Evolutionary conservation across 1,284 basidiomycete genomes (phyloP).

Genomic region (Ganoderma sinense): DNA sequence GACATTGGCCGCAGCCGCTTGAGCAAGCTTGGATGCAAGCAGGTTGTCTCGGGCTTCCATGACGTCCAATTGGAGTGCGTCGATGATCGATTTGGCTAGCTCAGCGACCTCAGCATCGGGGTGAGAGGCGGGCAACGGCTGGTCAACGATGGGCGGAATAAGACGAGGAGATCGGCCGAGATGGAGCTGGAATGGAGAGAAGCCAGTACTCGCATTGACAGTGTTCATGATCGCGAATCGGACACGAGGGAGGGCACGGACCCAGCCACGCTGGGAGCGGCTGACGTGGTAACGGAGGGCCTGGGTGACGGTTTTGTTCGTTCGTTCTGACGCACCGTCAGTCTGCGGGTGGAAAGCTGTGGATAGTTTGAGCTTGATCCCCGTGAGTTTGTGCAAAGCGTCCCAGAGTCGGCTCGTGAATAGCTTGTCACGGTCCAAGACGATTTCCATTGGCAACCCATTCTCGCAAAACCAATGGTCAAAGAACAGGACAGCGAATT

Average conservation of each 20-base stretch:
- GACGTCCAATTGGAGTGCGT: conserved; percentile 18
- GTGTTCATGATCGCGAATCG: conserved; percentile 50
- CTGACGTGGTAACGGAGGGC: conserved; percentile 45
- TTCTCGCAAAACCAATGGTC: conserved; percentile 51
- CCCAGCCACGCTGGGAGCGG: conserved; percentile 53
- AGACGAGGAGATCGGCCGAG: conserved; percentile 34
- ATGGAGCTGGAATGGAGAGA: conserved; percentile 45
- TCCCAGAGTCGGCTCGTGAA: conserved; percentile 56
- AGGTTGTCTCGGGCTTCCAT: conserved; percentile 30
- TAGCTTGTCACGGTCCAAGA: conserved; percentile 43
- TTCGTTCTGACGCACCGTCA: conserved; percentile 31
- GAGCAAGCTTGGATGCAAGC: conserved; percentile 26
- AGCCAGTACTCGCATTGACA: conserved; percentile 41
- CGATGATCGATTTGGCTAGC: conserved; percentile 4
- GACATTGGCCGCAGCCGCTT: conserved; percentile 5
- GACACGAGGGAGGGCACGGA: conserved; percentile 40
- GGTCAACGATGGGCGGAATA: conserved; percentile 33
- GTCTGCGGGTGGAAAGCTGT: conserved; percentile 53
- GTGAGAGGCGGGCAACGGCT: not conserved
- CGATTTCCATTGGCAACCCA: conserved; percentile 47
- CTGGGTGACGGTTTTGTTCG: conserved; percentile 40
- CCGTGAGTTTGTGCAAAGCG: conserved; percentile 42
- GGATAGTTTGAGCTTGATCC: conserved; percentile 47
- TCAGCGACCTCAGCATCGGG: not conserved
- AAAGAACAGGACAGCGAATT: conserved; percentile 43